Percentiles rank a stretch among this genome's conserved stretches.
Evolutionary conservation across 1,284 basidiomycete species (phyloP).

Genomic region (Microbotryum scabiosae): DNA sequence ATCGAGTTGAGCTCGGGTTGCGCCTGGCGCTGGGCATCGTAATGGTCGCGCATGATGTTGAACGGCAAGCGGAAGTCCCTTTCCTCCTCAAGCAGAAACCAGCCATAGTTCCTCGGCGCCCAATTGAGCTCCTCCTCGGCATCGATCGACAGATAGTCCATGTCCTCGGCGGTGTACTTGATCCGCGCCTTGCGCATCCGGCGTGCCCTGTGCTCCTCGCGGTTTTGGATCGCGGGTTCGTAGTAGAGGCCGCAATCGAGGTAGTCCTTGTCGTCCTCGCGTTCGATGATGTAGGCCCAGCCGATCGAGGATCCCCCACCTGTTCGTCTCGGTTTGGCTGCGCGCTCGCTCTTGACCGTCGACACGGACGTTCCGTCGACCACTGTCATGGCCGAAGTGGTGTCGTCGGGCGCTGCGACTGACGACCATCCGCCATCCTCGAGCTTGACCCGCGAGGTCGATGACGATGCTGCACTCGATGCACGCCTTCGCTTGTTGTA

Average conservation of each 20-base stretch:
- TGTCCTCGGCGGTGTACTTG: background rate
- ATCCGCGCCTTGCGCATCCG: background rate
- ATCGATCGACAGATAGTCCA: background rate
- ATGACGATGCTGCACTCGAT: no score
- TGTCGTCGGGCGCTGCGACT: no score
- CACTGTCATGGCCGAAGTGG: no score
- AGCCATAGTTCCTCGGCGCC: background rate
- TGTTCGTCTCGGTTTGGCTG: no score
- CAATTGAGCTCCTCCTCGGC: background rate
- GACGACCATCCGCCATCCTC: no score
- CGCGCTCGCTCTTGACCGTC: no score
- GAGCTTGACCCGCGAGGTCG: no score
- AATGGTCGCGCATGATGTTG: slow-evolving; percentile 39
- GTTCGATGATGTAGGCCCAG: background rate
- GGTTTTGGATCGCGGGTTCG: background rate
- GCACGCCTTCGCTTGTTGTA: no score
- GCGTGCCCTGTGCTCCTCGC: background rate
- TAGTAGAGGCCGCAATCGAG: slow-evolving; percentile 15
- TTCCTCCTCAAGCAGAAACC: slow-evolving; percentile 21
- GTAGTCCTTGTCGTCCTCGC: slow-evolving; percentile 18
- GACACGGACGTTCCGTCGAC: no score
- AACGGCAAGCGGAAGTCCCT: slow-evolving; percentile 41
- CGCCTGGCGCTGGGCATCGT: slow-evolving; percentile 34
- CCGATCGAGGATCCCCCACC: background rate
- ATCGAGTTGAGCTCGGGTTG: background rate